A percentile compares a stretch with the other conserved stretches of the same genome.
phyloP scores from a whole-genome alignment of 192 early-diverging fungal genomes.

The Dispira simplex region DNA sequence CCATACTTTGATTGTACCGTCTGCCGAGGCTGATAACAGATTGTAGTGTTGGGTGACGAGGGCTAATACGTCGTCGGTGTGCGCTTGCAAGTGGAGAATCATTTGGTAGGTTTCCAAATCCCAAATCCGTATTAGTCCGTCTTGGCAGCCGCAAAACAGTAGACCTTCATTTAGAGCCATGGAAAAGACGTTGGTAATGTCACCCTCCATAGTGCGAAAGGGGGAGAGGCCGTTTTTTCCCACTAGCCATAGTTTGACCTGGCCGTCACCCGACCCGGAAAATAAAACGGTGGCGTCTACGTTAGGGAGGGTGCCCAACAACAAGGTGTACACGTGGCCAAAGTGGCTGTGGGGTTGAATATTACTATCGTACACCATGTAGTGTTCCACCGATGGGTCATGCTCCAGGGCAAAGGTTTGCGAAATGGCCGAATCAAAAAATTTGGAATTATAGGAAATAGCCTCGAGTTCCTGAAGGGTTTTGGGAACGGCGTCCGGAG shows the following conservation, averaged over 20 bases:
- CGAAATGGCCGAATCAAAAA: slow-evolving; percentile 18
- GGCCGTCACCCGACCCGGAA: slow-evolving; percentile 53
- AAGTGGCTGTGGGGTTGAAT: slow-evolving; percentile 48
- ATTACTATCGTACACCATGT: slow-evolving; percentile 37
- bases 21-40: slow-evolving; percentile 46
- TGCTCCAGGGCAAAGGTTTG: slow-evolving; percentile 5
- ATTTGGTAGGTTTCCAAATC: slow-evolving; percentile 53
- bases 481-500: slow-evolving; percentile 8
- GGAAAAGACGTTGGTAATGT: slow-evolving; percentile 28
- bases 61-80: slow-evolving; percentile 40
- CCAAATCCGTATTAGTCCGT: slow-evolving; percentile 55
- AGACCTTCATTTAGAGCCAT: slow-evolving; percentile 50
- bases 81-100: slow-evolving; percentile 20
- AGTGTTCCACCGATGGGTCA: slow-evolving; percentile 22
- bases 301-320: slow-evolving; percentile 28
- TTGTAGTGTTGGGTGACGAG: slow-evolving; percentile 25
- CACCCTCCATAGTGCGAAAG: slow-evolving; percentile 19
- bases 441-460: slow-evolving; percentile 17
- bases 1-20: slow-evolving; percentile 57
- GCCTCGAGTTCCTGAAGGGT: slow-evolving; percentile 13
- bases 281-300: slow-evolving; percentile 15
- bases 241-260: slow-evolving; percentile 33
- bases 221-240: slow-evolving; percentile 13
- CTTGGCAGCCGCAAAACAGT: slow-evolving; percentile 58
- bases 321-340: slow-evolving; percentile 53